A percentile compares a stretch with the other conserved stretches of the same genome.
phyloP scores from a whole-genome alignment of 352 stramenopile species.

The Globisporangium emineosum region DNA sequence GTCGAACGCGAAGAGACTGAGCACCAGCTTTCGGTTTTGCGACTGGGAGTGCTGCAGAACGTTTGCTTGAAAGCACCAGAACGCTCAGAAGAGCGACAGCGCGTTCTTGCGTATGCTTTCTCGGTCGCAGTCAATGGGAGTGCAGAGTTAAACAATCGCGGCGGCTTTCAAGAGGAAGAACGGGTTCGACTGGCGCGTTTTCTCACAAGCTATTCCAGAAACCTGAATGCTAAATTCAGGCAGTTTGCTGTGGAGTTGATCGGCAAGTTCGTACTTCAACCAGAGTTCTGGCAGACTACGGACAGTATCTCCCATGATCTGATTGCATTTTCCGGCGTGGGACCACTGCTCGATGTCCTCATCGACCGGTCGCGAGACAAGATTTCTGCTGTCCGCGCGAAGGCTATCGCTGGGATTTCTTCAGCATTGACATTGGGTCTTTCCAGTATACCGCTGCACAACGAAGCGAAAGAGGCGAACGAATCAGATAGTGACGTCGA shows the following conservation, averaged over 20 bases:
- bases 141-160: conserved; percentile 7
- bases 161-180: conserved; percentile 47
- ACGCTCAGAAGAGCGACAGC: conserved; percentile 62
- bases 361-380: conserved; percentile 76
- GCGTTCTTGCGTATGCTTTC: conserved; percentile 59
- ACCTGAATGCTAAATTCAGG: conserved; percentile 67
- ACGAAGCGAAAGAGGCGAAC: conserved; percentile 5
- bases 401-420: conserved; percentile 77
- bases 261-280: conserved; percentile 61
- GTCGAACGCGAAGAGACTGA: conserved; percentile 30
- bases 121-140: conserved; percentile 28
- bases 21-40: conserved; percentile 39
- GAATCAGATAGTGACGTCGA: conserved; percentile 14
- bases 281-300: conserved; percentile 46
- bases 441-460: conserved; percentile 22
- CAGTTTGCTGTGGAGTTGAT: conserved; percentile 82
- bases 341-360: conserved; percentile 61
- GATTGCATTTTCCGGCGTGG: conserved; percentile 47
- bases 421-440: conserved; percentile 53
- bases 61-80: conserved; percentile 75
- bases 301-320: conserved; percentile 25
- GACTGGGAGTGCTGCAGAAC: conserved; percentile 68
- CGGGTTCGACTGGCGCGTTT: conserved; percentile 62
- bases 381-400: conserved; percentile 74
- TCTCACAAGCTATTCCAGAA: conserved; percentile 71